Percentiles rank a stretch among this genome's conserved stretches.
phyloP scores from a whole-genome alignment of 1,284 basidiomycete species.

The Sphaerobolus stellatus region DNA sequence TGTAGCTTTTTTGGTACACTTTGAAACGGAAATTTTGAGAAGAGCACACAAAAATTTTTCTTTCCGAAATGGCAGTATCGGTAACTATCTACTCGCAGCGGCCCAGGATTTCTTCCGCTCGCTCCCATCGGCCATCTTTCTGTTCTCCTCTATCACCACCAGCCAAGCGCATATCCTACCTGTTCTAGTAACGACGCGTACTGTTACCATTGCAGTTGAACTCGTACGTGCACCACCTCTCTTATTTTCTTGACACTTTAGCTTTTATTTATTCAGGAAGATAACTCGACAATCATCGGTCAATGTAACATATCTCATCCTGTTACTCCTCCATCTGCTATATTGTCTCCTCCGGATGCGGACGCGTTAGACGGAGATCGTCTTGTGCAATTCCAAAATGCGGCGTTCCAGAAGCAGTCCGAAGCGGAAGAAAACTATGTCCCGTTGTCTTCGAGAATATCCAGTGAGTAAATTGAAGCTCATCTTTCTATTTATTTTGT shows the following conservation, averaged over 20 bases:
- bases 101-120: constrained; percentile 86
- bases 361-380: constrained; percentile 52
- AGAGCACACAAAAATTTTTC: constrained; percentile 91
- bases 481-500: neutral
- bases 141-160: constrained; percentile 91
- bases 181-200: constrained; percentile 92
- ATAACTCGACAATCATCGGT: constrained; percentile 80
- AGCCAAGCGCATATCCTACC: constrained; percentile 84
- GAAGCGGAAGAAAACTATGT: constrained; percentile 52
- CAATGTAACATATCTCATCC: constrained; percentile 99
- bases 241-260: constrained; percentile 3
- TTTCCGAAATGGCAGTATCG: constrained; percentile 84
- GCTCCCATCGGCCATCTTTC: constrained; percentile 90
- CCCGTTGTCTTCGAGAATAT: constrained; percentile 63
- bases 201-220: constrained; percentile 95
- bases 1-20: constrained; percentile 85
- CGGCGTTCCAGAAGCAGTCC: constrained; percentile 61
- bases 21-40: constrained; percentile 83
- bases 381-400: constrained; percentile 52
- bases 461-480: constrained; percentile 51
- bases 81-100: constrained; percentile 88
- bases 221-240: constrained; percentile 53
- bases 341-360: constrained; percentile 27
- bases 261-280: constrained; percentile 49
- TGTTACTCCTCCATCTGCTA: constrained; percentile 40